Percentiles rank a stretch among this genome's conserved stretches.
Conservation (phyloP, 2,329 filamentous ascomycete species). For the Alternaria panax region DNA sequence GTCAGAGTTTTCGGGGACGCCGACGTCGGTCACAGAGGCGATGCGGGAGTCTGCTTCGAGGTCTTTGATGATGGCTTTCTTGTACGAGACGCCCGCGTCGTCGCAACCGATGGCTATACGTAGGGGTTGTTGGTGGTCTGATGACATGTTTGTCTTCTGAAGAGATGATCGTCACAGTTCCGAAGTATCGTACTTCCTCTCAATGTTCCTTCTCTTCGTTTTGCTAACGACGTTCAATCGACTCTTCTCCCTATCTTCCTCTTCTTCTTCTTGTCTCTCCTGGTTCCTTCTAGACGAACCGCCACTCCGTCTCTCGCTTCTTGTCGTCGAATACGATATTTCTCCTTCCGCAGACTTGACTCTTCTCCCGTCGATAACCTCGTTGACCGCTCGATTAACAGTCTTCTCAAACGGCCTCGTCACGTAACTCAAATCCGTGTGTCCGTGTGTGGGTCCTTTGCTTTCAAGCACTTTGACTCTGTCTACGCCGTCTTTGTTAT, state of each 20-base stretch:
- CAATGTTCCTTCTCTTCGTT: constrained; percentile 23
- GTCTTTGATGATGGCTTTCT: constrained; percentile 76
- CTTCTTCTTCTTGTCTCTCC: constrained; percentile 2
- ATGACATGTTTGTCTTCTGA: constrained; percentile 15
- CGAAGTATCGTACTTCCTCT: constrained; percentile 43
- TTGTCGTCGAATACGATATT: constrained; percentile 25
- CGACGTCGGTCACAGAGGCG: constrained; percentile 74
- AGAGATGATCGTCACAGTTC: constrained; percentile 35
- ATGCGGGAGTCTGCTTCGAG: constrained; percentile 73
- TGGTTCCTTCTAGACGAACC: constrained; percentile 8
- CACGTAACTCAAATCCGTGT: constrained; percentile 43
- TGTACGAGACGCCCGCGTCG: constrained; percentile 80
- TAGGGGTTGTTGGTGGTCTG: constrained; percentile 44
- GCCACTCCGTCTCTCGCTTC: constrained; percentile 11
- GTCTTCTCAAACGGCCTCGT: constrained; percentile 49
- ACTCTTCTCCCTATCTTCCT: neutral
- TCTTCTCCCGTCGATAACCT: constrained; percentile 40
- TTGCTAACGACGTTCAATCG: constrained; percentile 19
- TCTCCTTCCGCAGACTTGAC: constrained; percentile 33
- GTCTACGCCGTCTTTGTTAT: constrained; percentile 41
- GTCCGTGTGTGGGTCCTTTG: constrained; percentile 43
- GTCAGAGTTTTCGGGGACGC: constrained; percentile 70
- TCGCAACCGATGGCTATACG: constrained; percentile 70
- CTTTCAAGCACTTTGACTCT: constrained; percentile 47
- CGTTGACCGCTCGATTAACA: constrained; percentile 43